Percentiles rank a stretch among this genome's conserved stretches.
phyloP scores from a whole-genome alignment of 2,329 filamentous ascomycete genomes.

The Pseudogymnoascus sp. region DNA sequence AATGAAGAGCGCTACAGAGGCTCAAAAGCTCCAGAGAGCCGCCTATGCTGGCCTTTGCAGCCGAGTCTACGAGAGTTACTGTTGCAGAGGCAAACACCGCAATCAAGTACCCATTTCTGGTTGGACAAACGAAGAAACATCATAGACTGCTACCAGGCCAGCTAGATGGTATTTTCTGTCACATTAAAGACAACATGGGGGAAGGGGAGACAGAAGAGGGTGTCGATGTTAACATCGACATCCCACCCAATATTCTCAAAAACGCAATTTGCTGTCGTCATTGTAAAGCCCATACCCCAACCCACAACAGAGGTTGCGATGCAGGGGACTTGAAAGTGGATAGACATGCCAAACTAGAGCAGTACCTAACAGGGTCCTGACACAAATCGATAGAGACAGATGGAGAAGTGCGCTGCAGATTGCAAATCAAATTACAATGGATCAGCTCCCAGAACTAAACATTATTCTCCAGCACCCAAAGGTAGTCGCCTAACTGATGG shows the following conservation, averaged over 20 bases:
- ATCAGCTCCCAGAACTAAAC: too few species aligned
- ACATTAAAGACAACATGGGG: slow-evolving; percentile 22
- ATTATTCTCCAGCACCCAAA: too few species aligned
- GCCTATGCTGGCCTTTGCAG: slow-evolving; percentile 13
- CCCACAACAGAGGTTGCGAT: not conserved
- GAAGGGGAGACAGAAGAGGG: too few species aligned
- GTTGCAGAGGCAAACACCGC: slow-evolving; percentile 16
- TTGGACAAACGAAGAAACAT: slow-evolving; percentile 17
- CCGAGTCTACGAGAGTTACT: slow-evolving; percentile 17
- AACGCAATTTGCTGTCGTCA: slow-evolving; percentile 15
- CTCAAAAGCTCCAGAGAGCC: not conserved
- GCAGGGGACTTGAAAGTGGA: slow-evolving; percentile 15
- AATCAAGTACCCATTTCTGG: slow-evolving; percentile 19
- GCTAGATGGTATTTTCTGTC: slow-evolving; percentile 16
- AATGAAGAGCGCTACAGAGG: slow-evolving; percentile 16
- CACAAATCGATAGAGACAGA: too few species aligned
- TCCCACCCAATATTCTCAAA: slow-evolving; percentile 17
- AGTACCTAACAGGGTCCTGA: too few species aligned
- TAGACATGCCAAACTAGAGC: slow-evolving; percentile 14
- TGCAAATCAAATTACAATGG: too few species aligned
- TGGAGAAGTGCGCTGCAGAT: too few species aligned
- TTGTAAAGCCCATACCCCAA: slow-evolving; percentile 14
- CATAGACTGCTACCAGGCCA: slow-evolving; percentile 16
- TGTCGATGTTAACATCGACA: too few species aligned
- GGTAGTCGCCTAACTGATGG: too few species aligned